Percentiles rank a stretch among this genome's conserved stretches.
Evolutionary conservation across 148 eudicot genomes (phyloP).

Genomic region (Rhododendron simsii): DNA sequence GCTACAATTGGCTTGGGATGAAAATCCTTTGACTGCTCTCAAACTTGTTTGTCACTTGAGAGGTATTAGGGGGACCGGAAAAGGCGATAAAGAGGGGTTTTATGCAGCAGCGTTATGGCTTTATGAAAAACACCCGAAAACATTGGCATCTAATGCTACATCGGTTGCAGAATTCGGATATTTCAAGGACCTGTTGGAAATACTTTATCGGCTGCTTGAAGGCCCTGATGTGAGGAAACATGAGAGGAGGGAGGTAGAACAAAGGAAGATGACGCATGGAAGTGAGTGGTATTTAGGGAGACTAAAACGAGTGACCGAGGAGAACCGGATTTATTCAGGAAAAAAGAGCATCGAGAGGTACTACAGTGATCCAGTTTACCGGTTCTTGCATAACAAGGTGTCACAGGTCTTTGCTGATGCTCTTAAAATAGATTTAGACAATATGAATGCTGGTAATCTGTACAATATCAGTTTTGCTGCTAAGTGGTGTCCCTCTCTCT

Average conservation of each 20-base stretch:
- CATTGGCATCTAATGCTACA: constrained; percentile 1
- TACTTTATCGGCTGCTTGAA: constrained; percentile 17
- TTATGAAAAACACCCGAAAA: constrained; percentile 9
- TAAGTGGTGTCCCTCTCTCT: constrained; percentile 11
- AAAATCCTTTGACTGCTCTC: constrained; percentile 11
- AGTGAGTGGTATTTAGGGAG: neutral
- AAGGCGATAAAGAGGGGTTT: constrained; percentile 10
- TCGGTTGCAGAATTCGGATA: constrained; percentile 7
- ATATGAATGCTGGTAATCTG: constrained; percentile 4
- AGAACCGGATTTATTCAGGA: neutral
- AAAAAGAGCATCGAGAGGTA: constrained; percentile 9
- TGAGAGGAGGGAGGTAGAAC: neutral
- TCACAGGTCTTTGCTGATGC: neutral
- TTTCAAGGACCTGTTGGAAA: constrained; percentile 14
- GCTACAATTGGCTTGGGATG: constrained; percentile 10
- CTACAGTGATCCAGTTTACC: constrained; percentile 4
- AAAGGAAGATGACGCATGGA: neutral
- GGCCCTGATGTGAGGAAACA: constrained; percentile 9
- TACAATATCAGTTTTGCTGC: constrained; percentile 4
- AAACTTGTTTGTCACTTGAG: constrained; percentile 10
- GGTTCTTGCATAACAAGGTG: constrained; percentile 9
- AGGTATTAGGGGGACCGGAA: constrained; percentile 14
- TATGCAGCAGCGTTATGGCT: constrained; percentile 12
- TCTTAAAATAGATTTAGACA: neutral
- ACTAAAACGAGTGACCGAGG: neutral